These are phyloP conservation scores for Emydomyces testavorans DNA, from an alignment of 2,329 filamentous ascomycete species.

Conservation along the genomic window DNA sequence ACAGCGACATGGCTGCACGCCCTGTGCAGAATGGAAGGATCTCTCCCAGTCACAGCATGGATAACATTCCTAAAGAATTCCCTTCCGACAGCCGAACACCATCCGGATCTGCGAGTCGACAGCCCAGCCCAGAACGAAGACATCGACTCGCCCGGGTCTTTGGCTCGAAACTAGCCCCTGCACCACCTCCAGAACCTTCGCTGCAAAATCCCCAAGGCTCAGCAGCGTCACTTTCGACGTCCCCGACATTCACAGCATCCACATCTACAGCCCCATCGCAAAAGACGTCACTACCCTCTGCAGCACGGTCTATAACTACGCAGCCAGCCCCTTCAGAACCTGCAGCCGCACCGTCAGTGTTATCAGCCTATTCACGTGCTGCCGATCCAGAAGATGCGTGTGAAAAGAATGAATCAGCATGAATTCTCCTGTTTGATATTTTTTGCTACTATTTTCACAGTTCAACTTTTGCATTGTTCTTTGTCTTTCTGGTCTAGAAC, in stretches of 20 bases:
- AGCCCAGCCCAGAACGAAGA: slow-evolving; percentile 7
- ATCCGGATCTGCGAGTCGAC: slow-evolving; percentile 5
- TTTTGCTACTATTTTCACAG: background rate
- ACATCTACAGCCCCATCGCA: background rate
- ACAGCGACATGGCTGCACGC: slow-evolving; percentile 41
- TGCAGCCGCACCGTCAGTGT: background rate
- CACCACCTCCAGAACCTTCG: background rate
- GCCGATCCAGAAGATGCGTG: background rate
- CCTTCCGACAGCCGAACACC: background rate
- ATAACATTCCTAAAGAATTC: slow-evolving; percentile 2
- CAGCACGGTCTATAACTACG: background rate
- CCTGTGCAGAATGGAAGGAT: slow-evolving; percentile 9
- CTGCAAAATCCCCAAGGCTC: background rate
- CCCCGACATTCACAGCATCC: background rate
- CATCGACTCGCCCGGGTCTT: slow-evolving; percentile 4
- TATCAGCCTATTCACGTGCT: background rate
- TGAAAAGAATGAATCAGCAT: background rate
- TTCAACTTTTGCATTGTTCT: background rate
- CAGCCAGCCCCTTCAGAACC: background rate
- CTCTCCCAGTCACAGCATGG: background rate
- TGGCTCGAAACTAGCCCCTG: background rate
- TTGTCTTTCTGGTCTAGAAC: background rate
- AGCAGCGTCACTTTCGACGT: background rate
- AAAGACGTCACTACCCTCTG: background rate
- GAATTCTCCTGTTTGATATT: background rate